Conservation (phyloP, 176 grass and related monocot genomes). For the Oryza rufipogon region DNA sequence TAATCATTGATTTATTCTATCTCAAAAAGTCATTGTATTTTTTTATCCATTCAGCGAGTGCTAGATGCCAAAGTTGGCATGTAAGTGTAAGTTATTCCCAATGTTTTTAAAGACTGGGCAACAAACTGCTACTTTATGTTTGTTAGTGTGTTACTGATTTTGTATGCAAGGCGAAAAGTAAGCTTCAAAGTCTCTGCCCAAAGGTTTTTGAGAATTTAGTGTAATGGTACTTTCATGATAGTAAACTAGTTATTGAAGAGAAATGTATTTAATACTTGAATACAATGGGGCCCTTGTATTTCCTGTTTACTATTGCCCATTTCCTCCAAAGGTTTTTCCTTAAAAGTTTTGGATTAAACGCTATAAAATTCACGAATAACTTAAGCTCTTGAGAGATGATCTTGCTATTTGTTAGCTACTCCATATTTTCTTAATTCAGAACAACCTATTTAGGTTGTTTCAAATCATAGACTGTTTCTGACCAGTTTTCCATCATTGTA, state of each 20-base stretch:
- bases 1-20: conserved; percentile 12
- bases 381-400: background rate
- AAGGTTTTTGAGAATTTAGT: conserved; percentile 15
- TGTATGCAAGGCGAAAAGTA: conserved; percentile 24
- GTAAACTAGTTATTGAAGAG: conserved; percentile 2
- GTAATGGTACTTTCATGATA: conserved; percentile 30
- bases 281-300: background rate
- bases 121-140: background rate
- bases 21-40: conserved; percentile 18
- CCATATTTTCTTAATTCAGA: conserved; percentile 12
- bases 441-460: conserved; percentile 6
- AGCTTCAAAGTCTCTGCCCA: background rate
- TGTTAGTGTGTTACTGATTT: conserved; percentile 9
- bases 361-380: conserved; percentile 13
- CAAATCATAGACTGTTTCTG: conserved; percentile 21
- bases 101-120: conserved; percentile 8
- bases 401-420: conserved; percentile 6
- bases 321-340: conserved; percentile 16
- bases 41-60: conserved; percentile 21
- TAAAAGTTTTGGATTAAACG: conserved; percentile 22
- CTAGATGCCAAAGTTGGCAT: background rate
- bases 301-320: conserved; percentile 28
- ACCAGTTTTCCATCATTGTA: conserved; percentile 37
- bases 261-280: conserved; percentile 8
- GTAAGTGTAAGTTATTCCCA: background rate